Base-by-base conservation (phyloP, 2,329 filamentous ascomycete genomes). In the Pseudogymnoascus sp. region DNA sequence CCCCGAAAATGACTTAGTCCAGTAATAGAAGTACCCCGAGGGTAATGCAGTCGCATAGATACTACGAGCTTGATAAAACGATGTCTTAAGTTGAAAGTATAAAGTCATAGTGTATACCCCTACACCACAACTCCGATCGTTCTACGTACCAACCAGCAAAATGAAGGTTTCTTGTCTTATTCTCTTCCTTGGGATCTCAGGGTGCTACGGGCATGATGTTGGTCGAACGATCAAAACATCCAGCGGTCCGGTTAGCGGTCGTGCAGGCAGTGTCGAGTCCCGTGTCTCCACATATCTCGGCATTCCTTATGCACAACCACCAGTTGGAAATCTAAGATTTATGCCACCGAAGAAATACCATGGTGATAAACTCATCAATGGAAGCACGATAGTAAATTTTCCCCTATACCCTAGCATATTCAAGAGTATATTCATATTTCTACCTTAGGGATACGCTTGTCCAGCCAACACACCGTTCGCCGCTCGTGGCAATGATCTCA, bases 301-400 rank as follows among this genome's bases (percentile, higher is more conserved):
- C 5, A 75, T 79, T 58, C 75, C 74, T 5, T 78, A 75, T 66
- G 75, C 72, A 2, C 68, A 73, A 28, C 71, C 75, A 8, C 75
- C 77, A 7, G 64, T 72, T 22, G 76, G 74, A 2, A 67, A 76
- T n/a, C 67, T 74, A 23, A 71, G 77, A 59, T 79, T 78, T 66
- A 71, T 67, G 25, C 72, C 69, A 9, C 69, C 76, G 1, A 66
- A 70, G 22, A 66, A 65, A 60, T 70, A 66, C 22, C 58, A 28
- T 35, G 65, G 68, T 6, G 66, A 35, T 60, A 22, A 60, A 2
- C 58, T 49, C 0, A 38, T 70, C 33, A 69, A 68, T 67, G 69
- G 67, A 22, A 66, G 62, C 28, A 60, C 39, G 38, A 68, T 66
- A 61, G 71, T 71, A 58, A 63, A 68, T 67, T 41, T 58, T 45